Evolutionary conservation across 1,284 basidiomycete genomes (phyloP).

Genomic region (Apiotrichum gamsii): DNA sequence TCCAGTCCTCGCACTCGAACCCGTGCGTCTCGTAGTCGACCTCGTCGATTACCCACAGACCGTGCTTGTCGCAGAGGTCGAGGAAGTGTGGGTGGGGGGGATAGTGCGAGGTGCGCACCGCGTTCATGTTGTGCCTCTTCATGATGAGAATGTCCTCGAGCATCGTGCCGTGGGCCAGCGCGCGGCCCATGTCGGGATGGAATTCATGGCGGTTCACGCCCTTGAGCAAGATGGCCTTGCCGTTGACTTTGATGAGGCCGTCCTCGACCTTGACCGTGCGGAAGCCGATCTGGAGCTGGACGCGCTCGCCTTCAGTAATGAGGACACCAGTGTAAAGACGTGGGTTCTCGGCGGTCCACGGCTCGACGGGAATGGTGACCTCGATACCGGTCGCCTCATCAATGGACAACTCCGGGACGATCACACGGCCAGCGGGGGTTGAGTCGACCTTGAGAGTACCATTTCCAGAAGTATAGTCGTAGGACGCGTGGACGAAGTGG

Average conservation of each 20-base stretch:
- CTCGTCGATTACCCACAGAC: constrained; percentile 27
- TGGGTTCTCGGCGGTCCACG: constrained; percentile 24
- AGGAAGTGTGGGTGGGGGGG: constrained; percentile 23
- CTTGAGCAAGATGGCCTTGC: constrained; percentile 13
- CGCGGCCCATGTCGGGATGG: constrained; percentile 18
- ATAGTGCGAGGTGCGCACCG: constrained; percentile 22
- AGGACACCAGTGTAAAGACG: constrained; percentile 7
- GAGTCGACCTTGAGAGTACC: constrained; percentile 21
- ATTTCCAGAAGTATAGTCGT: constrained; percentile 13
- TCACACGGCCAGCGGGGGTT: constrained; percentile 6
- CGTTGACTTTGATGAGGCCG: constrained; percentile 21
- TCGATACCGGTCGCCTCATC: constrained; percentile 11
- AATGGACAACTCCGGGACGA: constrained; percentile 18
- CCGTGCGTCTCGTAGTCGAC: constrained; percentile 26
- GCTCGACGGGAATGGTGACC: constrained; percentile 7
- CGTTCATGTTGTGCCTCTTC: constrained; percentile 26
- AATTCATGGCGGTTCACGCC: constrained; percentile 29
- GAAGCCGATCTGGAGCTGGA: constrained; percentile 23
- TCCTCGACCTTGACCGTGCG: constrained; percentile 16
- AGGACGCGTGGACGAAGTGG: constrained; percentile 17
- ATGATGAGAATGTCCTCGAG: constrained; percentile 20
- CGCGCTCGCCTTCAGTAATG: constrained; percentile 9
- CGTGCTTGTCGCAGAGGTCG: constrained; percentile 25
- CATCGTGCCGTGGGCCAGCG: constrained; percentile 16
- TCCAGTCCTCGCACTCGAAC: constrained; percentile 17